Conservation (phyloP, 139 green algal species). For the Parachlorella kessleri region DNA sequence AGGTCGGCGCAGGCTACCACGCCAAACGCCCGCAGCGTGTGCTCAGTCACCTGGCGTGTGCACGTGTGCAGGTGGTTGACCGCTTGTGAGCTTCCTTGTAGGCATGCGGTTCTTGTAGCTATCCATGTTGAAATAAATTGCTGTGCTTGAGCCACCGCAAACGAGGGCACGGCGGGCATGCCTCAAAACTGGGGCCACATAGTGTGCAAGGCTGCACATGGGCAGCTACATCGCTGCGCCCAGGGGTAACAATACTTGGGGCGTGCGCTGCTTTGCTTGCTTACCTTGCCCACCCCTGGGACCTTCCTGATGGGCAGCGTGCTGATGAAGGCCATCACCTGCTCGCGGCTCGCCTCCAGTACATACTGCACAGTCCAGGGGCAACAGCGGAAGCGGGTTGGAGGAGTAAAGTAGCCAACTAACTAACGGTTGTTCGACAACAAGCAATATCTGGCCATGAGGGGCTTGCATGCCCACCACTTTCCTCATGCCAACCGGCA, state of each 20-base stretch:
- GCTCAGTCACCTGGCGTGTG: conserved; percentile 82
- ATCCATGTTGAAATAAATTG: too few species aligned
- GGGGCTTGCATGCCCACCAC: background rate
- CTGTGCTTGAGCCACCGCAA: too few species aligned
- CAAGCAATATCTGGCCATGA: background rate
- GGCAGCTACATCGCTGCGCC: too few species aligned
- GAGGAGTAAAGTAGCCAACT: background rate
- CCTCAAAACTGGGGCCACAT: too few species aligned
- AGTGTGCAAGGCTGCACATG: too few species aligned
- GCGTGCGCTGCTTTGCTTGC: too few species aligned
- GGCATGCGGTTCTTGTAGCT: too few species aligned
- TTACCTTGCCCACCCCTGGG: conserved; percentile 73
- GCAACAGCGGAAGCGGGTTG: background rate
- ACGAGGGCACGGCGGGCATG: too few species aligned
- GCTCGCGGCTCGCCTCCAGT: conserved; percentile 43
- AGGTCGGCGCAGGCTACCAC: conserved; percentile 66
- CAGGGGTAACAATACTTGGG: too few species aligned
- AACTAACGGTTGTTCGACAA: background rate
- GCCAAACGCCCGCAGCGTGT: conserved; percentile 61
- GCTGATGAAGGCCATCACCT: conserved; percentile 68
- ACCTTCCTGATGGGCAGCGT: conserved; percentile 77
- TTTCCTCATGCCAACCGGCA: background rate
- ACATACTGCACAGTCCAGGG: conserved; percentile 48
- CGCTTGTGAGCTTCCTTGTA: too few species aligned
- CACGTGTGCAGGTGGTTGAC: too few species aligned